phyloP scores from a whole-genome alignment of 2,329 filamentous ascomycete genomes.

The Acrocalymma vagum region DNA sequence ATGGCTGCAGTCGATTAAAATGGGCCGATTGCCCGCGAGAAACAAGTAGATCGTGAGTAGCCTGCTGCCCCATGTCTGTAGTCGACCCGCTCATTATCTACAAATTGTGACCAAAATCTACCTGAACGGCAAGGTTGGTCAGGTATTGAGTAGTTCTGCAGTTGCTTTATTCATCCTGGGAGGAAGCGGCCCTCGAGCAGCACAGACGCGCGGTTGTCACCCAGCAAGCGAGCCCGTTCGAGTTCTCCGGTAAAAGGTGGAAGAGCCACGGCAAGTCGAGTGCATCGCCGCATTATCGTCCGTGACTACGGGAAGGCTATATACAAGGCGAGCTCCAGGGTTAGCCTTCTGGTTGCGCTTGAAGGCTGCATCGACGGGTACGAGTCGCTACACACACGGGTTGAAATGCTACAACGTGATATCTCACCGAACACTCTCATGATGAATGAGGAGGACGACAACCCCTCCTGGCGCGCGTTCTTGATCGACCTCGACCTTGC shows the following conservation, averaged over 20 bases:
- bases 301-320: slow-evolving; percentile 53
- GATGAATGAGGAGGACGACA: slow-evolving; percentile 54
- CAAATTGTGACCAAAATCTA: no score
- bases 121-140: no score
- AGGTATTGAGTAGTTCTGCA: no score
- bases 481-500: slow-evolving; percentile 52
- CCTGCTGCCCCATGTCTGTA: no score
- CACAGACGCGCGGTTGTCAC: slow-evolving; percentile 13
- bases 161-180: no score
- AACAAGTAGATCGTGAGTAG: no score
- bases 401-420: slow-evolving; percentile 53
- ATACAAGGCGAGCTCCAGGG: slow-evolving; percentile 51
- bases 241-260: slow-evolving; percentile 20
- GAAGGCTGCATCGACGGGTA: slow-evolving; percentile 50
- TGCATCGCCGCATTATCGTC: slow-evolving; percentile 54
- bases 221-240: slow-evolving; percentile 24
- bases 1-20: no score
- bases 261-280: slow-evolving; percentile 38
- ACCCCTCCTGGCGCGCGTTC: slow-evolving; percentile 51
- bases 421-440: slow-evolving; percentile 58
- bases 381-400: slow-evolving; percentile 32
- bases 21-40: no score
- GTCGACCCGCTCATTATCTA: no score
- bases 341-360: slow-evolving; percentile 47
- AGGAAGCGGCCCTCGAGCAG: slow-evolving; percentile 13